Base-by-base conservation (phyloP, 106 monocot genomes). In the Dendrobium chrysotoxum region DNA sequence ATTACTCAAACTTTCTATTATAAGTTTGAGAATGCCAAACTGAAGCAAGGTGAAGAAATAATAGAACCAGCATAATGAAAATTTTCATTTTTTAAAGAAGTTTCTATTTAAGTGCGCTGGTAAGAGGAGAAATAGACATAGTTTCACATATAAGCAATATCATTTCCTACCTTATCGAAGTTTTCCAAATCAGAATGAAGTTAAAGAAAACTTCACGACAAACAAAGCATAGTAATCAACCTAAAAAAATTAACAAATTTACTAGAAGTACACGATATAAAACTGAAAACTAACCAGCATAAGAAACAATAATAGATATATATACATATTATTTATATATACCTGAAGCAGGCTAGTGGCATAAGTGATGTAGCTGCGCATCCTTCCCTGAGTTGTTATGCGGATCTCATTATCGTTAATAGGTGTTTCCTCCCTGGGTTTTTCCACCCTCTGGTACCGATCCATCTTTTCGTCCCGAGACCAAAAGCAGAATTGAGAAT, bases 301-400 rank as follows among this genome's bases (percentile, higher is more conserved):
- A 50, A 50, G 11, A 50, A 50, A 13, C 15, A 10, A 46, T 46
- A 10, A 8, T 10, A 11, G 12, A 50, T 4, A 35, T 35, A 35
- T 35, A 35, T 35, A 35, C 35, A 35, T 35, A 35, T 15, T 40
- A 74, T 1, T 8, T 41, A 77, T 77, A 2, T 16, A 53, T 73
- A 90, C 90, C 90, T 87, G 83, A 42, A 90, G 82, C 46, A 90
- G 31, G 21, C 78, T 80, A 7, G 79, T 78, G 18, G 85, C 90
- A 53, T 90, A 90, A 26, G 87, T 87, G 80, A 90, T 90, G 79
- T 90, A 90, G 79, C 81, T 90, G 75, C 90, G 75, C 82, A 87
- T 81, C 80, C 90, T 82, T 42, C 90, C 90, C 30, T 82, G 90
- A 2, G 90, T 61, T 11, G 90, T 90, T 46, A 90, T 87, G 21